These are phyloP conservation scores for Aspergillus ellipticus DNA, from an alignment of 495 filamentous ascomycete genomes.

Conservation along the genomic window DNA sequence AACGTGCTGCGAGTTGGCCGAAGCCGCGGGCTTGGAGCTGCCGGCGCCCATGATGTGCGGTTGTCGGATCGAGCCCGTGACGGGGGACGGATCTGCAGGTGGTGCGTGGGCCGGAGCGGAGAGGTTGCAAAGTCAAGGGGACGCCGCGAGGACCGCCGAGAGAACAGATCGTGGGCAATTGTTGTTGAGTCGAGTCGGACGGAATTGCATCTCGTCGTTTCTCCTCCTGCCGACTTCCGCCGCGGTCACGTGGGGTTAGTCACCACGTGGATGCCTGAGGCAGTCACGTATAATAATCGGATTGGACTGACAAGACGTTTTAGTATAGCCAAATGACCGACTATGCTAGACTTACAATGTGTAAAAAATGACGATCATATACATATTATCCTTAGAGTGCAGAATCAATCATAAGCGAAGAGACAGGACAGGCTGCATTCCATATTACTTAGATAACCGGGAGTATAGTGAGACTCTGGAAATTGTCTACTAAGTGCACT, in stretches of 20 bases:
- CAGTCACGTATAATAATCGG: no score
- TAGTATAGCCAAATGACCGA: no score
- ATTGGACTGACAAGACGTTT: no score
- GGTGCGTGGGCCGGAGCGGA: neutral
- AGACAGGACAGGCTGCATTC: no score
- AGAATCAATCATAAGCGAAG: no score
- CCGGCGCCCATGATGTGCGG: conserved; percentile 45
- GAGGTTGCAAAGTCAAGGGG: neutral
- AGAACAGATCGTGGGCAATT: conserved; percentile 12
- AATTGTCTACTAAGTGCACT: no score
- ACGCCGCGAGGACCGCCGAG: conserved; percentile 6
- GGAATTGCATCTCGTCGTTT: conserved; percentile 16
- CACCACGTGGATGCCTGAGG: no score
- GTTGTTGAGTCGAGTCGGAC: conserved; percentile 9
- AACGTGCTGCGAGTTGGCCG: conserved; percentile 48
- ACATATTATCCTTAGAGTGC: no score
- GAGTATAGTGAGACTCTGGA: no score
- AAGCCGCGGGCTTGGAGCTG: conserved; percentile 50
- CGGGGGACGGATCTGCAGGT: neutral
- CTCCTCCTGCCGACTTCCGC: conserved; percentile 26
- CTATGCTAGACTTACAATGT: no score
- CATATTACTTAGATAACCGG: no score
- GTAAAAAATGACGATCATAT: no score
- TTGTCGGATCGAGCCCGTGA: neutral
- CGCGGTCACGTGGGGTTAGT: conserved; percentile 22